phyloP scores from a whole-genome alignment of 2,329 filamentous ascomycete genomes.

The Paracamarosporium sp. region DNA sequence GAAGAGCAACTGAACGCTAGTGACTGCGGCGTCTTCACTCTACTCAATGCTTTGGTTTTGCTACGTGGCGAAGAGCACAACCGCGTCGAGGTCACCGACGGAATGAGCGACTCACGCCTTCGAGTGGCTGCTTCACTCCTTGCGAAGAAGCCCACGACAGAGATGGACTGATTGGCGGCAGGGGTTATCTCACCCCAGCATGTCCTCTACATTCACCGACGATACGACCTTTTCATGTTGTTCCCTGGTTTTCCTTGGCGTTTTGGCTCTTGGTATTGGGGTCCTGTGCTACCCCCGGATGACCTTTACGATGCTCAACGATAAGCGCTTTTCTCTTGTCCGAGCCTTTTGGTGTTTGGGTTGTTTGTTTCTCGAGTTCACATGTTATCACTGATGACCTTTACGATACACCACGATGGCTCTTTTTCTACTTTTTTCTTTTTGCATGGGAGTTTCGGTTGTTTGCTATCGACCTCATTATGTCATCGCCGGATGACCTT shows the following conservation, averaged over 20 bases:
- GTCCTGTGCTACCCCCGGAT: neutral
- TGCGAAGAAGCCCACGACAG: conserved; percentile 53
- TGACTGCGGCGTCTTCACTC: conserved; percentile 80
- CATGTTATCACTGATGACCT: too few relatives aligned
- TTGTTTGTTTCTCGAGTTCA: too few relatives aligned
- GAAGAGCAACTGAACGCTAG: conserved; percentile 68
- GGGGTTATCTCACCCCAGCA: too few relatives aligned
- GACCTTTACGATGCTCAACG: neutral
- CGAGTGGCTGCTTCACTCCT: conserved; percentile 71
- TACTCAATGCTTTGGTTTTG: conserved; percentile 73
- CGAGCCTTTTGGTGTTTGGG: too few relatives aligned
- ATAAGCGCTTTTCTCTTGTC: too few relatives aligned
- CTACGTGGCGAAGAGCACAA: conserved; percentile 48
- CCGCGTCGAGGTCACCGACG: conserved; percentile 55
- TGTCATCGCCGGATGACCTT: too few relatives aligned
- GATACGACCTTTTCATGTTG: too few relatives aligned
- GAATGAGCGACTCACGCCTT: conserved; percentile 67
- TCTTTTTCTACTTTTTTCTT: neutral
- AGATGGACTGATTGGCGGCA: conserved; percentile 34
- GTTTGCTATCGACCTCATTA: too few relatives aligned
- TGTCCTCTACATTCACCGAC: too few relatives aligned
- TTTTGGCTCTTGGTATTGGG: neutral
- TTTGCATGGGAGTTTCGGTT: too few relatives aligned
- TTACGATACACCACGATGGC: neutral
- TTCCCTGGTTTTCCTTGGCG: neutral